A percentile compares a stretch with the other conserved stretches of the same genome.
These are phyloP conservation scores for Viola odorata DNA, from an alignment of 345 rosid species.

Conservation along the genomic window DNA sequence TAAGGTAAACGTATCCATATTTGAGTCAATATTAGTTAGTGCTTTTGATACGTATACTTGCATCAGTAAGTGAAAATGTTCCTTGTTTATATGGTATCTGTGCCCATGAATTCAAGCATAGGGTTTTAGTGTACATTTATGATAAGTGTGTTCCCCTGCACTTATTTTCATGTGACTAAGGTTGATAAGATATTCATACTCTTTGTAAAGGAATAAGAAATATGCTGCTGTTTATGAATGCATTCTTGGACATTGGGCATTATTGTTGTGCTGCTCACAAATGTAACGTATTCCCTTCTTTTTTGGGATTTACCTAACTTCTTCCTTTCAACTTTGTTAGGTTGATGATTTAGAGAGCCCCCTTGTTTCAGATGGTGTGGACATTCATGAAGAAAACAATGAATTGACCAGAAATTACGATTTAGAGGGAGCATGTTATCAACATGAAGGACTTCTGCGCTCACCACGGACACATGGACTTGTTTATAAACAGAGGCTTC, in stretches of 20 bases:
- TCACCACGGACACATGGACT: conserved; percentile 49
- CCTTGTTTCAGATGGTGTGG: conserved; percentile 52
- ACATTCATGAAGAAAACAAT: conserved; percentile 40
- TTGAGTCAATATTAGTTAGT: too few species aligned
- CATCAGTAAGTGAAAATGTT: too few species aligned
- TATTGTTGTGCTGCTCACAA: too few species aligned
- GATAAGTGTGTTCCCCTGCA: neutral
- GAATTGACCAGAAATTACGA: conserved; percentile 54
- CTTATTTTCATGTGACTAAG: neutral
- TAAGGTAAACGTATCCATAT: neutral
- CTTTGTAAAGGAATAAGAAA: neutral
- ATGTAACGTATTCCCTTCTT: too few species aligned
- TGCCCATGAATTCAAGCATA: too few species aligned
- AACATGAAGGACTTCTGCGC: conserved; percentile 50
- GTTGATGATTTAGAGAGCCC: conserved; percentile 66
- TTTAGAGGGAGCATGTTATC: conserved; percentile 62
- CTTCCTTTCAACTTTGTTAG: conserved; percentile 22
- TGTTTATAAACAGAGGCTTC: conserved; percentile 61
- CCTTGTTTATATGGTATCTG: too few species aligned
- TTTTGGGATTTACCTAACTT: too few species aligned
- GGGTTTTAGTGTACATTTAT: too few species aligned
- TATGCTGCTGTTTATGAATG: too few species aligned
- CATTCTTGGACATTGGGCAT: too few species aligned
- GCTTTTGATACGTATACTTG: too few species aligned
- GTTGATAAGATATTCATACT: neutral